These are phyloP conservation scores for Yamadazyma kanchanaburiensis DNA, from an alignment of 1,139 yeast species.

Conservation along the genomic window DNA sequence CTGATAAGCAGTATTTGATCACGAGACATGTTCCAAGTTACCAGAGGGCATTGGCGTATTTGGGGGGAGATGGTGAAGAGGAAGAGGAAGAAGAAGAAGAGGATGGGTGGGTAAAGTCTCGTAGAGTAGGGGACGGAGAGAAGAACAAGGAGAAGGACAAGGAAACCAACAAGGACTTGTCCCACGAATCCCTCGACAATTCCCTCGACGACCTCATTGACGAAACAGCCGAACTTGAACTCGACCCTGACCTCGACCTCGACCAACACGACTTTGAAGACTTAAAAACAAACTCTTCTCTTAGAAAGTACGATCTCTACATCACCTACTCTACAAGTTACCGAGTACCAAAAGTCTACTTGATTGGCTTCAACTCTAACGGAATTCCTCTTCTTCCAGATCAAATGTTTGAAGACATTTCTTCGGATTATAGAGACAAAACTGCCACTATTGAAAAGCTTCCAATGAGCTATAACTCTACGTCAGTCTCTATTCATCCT, in stretches of 20 bases:
- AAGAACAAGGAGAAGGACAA: slow-evolving; percentile 6
- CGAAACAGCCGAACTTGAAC: slow-evolving; percentile 30
- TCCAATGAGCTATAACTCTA: slow-evolving; percentile 76
- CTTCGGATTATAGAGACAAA: slow-evolving; percentile 87
- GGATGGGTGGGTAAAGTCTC: slow-evolving; percentile 60
- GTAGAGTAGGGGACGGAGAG: slow-evolving; percentile 10
- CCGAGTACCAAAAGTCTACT: slow-evolving; percentile 90
- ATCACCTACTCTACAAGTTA: slow-evolving; percentile 93
- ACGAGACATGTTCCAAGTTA: slow-evolving; percentile 88
- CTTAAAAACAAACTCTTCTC: slow-evolving; percentile 28
- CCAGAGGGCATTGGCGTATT: slow-evolving; percentile 64
- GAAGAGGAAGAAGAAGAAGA: slow-evolving; percentile 37
- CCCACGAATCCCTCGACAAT: slow-evolving; percentile 14
- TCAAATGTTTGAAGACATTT: slow-evolving; percentile 92
- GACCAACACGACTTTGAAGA: slow-evolving; percentile 34
- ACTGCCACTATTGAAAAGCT: slow-evolving; percentile 95
- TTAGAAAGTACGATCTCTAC: slow-evolving; percentile 80
- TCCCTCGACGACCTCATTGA: slow-evolving; percentile 43
- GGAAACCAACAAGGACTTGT: slow-evolving; percentile 14
- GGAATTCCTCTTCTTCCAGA: slow-evolving; percentile 86
- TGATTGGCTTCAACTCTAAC: slow-evolving; percentile 80
- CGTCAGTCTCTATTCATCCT: slow-evolving; percentile 92
- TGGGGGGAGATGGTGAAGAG: slow-evolving; percentile 32
- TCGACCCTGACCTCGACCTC: slow-evolving; percentile 2
- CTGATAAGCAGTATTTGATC: slow-evolving; percentile 80